Percentiles rank a stretch among this genome's conserved stretches.
Conservation (phyloP, 2,329 filamentous ascomycete genomes). For the Magnaporthiopsis incrustans region DNA sequence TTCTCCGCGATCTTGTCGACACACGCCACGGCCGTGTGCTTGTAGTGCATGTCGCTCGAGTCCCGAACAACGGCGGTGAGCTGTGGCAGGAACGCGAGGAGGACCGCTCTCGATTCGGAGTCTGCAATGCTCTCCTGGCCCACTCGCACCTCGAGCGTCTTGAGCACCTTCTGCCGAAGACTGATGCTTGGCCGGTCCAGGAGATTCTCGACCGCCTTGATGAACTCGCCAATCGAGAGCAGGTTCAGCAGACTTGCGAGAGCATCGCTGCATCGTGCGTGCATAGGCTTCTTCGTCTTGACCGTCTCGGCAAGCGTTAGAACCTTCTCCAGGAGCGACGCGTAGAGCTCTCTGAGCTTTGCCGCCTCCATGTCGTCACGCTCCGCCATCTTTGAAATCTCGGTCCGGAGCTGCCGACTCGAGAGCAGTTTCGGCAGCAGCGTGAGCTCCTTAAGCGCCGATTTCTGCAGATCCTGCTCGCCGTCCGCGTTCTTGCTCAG, state of each 20-base stretch:
- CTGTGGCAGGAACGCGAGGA: constrained; percentile 73
- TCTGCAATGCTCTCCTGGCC: constrained; percentile 61
- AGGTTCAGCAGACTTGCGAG: constrained; percentile 76
- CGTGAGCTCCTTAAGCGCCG: constrained; percentile 46
- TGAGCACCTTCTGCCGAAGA: constrained; percentile 70
- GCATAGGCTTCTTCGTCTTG: constrained; percentile 46
- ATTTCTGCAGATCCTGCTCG: constrained; percentile 39
- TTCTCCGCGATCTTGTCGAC: constrained; percentile 91
- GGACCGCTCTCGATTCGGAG: constrained; percentile 50
- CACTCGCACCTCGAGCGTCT: constrained; percentile 72
- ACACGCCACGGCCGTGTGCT: constrained; percentile 79
- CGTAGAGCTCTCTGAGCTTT: constrained; percentile 62
- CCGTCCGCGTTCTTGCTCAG: constrained; percentile 49
- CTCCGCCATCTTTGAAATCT: constrained; percentile 49
- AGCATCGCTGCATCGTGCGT: constrained; percentile 56
- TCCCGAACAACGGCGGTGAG: constrained; percentile 69
- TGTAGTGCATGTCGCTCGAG: constrained; percentile 64
- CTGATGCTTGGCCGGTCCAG: constrained; percentile 68
- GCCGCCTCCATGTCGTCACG: constrained; percentile 57
- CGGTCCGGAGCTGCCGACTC: constrained; percentile 46
- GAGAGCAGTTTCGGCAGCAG: constrained; percentile 51
- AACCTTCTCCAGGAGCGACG: constrained; percentile 57
- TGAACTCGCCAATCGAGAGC: constrained; percentile 78
- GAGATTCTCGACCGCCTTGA: constrained; percentile 77
- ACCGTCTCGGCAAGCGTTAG: constrained; percentile 58